These are phyloP conservation scores for Leishmania braziliensis DNA, from an alignment of 208 protist species.

Conservation along the genomic window DNA sequence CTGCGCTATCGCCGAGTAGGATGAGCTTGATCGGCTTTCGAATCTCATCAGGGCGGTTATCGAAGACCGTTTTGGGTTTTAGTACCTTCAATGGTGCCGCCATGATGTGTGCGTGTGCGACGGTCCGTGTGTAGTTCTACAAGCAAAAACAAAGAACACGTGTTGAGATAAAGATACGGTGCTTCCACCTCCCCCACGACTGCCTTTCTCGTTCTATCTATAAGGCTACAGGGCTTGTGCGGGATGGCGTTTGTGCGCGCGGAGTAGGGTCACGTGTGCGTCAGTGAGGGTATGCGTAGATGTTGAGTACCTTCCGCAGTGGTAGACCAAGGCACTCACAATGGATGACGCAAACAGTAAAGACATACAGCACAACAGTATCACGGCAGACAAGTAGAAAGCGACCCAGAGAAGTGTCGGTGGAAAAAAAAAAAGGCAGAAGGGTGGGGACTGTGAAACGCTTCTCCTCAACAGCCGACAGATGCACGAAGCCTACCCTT, in stretches of 20 bases:
- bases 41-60: constrained; percentile 73
- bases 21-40: constrained; percentile 94
- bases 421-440: not conserved
- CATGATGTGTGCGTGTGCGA: constrained; percentile 3
- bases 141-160: constrained; percentile 5
- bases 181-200: not conserved
- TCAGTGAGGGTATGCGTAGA: not conserved
- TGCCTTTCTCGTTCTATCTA: not conserved
- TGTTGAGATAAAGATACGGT: not conserved
- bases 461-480: not conserved
- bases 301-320: not conserved
- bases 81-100: constrained; percentile 34
- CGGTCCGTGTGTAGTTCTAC: not conserved
- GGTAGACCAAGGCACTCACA: not conserved
- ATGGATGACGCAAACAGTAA: not conserved
- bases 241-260: not conserved
- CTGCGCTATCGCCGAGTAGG: constrained; percentile 95
- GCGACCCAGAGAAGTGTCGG: not conserved
- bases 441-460: not conserved
- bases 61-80: constrained; percentile 72
- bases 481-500: not conserved
- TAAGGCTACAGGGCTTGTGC: not conserved
- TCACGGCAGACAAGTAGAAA: not conserved
- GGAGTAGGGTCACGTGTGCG: not conserved
- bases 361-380: not conserved